Conservation (phyloP, 805 yeast genomes). For the Danielia oregonensis region DNA sequence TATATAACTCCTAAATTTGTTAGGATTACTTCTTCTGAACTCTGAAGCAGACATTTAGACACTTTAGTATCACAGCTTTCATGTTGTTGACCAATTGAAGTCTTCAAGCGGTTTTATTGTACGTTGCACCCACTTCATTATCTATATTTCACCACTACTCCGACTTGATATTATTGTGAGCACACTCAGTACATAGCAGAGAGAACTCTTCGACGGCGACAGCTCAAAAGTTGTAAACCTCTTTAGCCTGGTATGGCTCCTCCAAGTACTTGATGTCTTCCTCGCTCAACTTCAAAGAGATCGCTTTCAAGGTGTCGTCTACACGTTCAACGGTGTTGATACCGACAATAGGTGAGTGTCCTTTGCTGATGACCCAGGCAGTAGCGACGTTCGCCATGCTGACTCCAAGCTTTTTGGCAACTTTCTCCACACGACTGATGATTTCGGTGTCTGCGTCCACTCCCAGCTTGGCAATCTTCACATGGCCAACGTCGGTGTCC, state of each 20-base stretch:
- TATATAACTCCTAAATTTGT: no score
- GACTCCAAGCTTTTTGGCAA: constrained; percentile 44
- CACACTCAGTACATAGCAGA: no score
- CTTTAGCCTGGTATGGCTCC: constrained; percentile 29
- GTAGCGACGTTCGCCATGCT: constrained; percentile 53
- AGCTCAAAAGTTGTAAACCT: no score
- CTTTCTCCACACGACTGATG: constrained; percentile 49
- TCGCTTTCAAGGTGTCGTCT: constrained; percentile 48
- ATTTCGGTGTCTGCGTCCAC: constrained; percentile 18
- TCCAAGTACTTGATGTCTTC: constrained; percentile 36
- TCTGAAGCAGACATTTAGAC: no score
- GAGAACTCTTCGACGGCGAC: no score
- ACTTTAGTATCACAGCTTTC: no score
- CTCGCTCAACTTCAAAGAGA: constrained; percentile 34
- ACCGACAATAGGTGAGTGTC: constrained; percentile 54
- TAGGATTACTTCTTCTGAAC: no score
- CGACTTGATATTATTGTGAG: no score
- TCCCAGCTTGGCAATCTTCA: constrained; percentile 11
- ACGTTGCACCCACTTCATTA: no score
- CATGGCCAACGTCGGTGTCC: not conserved
- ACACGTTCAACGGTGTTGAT: constrained; percentile 45
- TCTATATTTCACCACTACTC: no score
- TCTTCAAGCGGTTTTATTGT: no score
- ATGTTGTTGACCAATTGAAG: no score
- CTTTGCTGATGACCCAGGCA: constrained; percentile 54